Evolutionary conservation across 2,329 filamentous ascomycete genomes (phyloP).

Genomic region (Epichloe sylvatica): DNA sequence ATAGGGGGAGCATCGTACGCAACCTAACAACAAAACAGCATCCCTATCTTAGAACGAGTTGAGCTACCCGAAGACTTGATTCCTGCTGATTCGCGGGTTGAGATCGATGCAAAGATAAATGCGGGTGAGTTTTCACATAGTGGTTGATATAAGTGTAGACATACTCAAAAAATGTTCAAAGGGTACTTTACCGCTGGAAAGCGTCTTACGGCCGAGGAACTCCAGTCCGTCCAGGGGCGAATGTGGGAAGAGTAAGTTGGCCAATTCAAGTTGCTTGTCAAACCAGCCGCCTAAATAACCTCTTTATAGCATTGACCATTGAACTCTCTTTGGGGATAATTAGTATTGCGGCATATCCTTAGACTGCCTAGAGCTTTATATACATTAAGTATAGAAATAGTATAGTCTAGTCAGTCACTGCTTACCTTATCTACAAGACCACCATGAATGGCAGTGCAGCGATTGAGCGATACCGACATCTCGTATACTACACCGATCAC

Average conservation of each 20-base stretch:
- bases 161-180: conserved; percentile 14
- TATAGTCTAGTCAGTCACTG: too few relatives aligned
- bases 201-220: conserved; percentile 74
- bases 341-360: background rate
- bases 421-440: too few relatives aligned
- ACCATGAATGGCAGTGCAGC: too few relatives aligned
- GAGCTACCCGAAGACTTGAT: conserved; percentile 91
- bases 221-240: conserved; percentile 73
- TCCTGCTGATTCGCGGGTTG: conserved; percentile 86
- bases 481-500: too few relatives aligned
- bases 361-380: background rate
- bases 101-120: conserved; percentile 97
- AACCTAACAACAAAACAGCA: conserved; percentile 27
- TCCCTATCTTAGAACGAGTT: conserved; percentile 77
- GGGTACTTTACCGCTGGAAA: conserved; percentile 78
- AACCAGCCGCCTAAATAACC: background rate
- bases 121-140: conserved; percentile 48
- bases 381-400: background rate
- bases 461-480: too few relatives aligned
- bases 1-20: background rate
- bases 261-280: conserved; percentile 1
- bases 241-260: conserved; percentile 67
- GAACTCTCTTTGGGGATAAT: background rate
- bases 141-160: background rate
- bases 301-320: conserved; percentile 4